These are phyloP conservation scores for Fusarium pseudoanthophilum DNA, from an alignment of 2,329 filamentous ascomycete genomes.

Conservation along the genomic window DNA sequence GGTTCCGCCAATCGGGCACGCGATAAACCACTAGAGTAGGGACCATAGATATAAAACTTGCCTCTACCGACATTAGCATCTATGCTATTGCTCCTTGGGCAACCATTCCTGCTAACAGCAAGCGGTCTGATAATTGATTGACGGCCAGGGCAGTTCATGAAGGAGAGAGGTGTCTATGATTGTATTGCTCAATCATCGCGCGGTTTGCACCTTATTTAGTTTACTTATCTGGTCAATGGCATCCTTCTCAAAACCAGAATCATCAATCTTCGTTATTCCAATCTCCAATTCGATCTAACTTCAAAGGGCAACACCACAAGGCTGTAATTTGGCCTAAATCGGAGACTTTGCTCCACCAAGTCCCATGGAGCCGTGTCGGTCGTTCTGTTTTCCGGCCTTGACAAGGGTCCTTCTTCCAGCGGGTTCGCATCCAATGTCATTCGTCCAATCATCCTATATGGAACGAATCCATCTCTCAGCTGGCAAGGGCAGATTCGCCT, in stretches of 20 bases:
- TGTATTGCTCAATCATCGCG: fast-evolving
- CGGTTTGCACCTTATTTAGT: no score
- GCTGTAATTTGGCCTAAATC: no score
- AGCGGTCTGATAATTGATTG: fast-evolving
- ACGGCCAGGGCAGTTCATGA: neutral
- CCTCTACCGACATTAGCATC: no score
- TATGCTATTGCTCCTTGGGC: fast-evolving
- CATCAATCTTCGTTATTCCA: neutral
- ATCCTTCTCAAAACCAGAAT: neutral
- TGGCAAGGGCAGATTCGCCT: fast-evolving
- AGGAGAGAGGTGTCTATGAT: neutral
- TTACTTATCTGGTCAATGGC: fast-evolving
- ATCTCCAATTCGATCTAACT: fast-evolving
- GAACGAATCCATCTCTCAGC: neutral
- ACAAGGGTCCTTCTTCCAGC: neutral
- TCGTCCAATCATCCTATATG: neutral
- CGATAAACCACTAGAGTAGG: neutral
- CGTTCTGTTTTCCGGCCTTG: no score
- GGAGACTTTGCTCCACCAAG: neutral
- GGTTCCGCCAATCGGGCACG: neutral
- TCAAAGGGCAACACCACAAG: fast-evolving
- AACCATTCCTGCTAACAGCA: neutral
- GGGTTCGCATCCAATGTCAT: neutral
- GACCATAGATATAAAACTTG: neutral
- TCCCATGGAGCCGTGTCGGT: neutral